Percentiles rank a stretch among this genome's conserved stretches.
These are phyloP conservation scores for Lodderomyces pseudojiufengensis DNA, from an alignment of 1,139 yeast genomes.

Conservation along the genomic window DNA sequence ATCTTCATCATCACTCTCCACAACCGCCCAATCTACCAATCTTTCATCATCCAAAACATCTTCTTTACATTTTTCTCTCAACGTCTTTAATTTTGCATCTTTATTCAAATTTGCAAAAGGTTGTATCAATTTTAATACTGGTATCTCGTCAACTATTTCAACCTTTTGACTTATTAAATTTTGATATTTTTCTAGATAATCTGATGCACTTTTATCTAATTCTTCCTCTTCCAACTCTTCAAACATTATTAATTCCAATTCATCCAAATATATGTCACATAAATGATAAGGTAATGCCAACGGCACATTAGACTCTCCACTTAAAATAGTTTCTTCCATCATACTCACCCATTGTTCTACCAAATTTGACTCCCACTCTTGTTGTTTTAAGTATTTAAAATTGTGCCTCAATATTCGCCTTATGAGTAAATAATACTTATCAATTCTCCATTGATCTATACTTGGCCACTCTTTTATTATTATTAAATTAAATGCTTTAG, in stretches of 20 bases:
- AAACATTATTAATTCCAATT: slow-evolving; percentile 65
- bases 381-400: slow-evolving; percentile 50
- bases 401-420: slow-evolving; percentile 72
- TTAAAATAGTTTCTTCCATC: slow-evolving; percentile 44
- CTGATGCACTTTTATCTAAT: slow-evolving; percentile 28
- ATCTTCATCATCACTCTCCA: slow-evolving; percentile 24
- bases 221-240: slow-evolving; percentile 44
- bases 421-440: slow-evolving; percentile 77
- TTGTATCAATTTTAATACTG: slow-evolving; percentile 50
- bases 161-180: slow-evolving; percentile 23
- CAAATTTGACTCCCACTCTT: slow-evolving; percentile 54
- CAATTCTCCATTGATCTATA: slow-evolving; percentile 82
- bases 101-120: slow-evolving; percentile 57
- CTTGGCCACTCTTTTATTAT: slow-evolving; percentile 79
- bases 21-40: slow-evolving; percentile 62
- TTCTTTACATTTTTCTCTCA: slow-evolving; percentile 60
- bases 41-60: slow-evolving; percentile 67
- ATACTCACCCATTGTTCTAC: slow-evolving; percentile 46
- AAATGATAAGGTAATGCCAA: slow-evolving; percentile 82
- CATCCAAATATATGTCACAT: slow-evolving; percentile 81
- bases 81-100: slow-evolving; percentile 54
- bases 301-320: slow-evolving; percentile 59
- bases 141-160: slow-evolving; percentile 42
- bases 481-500: slow-evolving; percentile 78
- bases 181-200: slow-evolving; percentile 23